These are phyloP conservation scores for Fragaria vesca DNA, from an alignment of 306 rosid species.

Conservation along the genomic window DNA sequence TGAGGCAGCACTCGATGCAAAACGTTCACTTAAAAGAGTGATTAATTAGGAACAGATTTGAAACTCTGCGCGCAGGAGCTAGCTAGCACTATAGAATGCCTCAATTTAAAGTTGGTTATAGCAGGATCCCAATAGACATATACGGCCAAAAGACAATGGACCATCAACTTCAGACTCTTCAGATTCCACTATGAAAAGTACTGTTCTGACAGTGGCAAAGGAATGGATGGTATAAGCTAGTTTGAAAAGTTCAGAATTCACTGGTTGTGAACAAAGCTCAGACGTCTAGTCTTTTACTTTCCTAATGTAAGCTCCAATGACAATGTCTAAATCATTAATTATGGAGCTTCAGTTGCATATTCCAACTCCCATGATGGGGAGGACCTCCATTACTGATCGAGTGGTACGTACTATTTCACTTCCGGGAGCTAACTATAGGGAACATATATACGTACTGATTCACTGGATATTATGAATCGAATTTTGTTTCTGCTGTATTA, in stretches of 20 bases:
- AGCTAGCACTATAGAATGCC: background rate
- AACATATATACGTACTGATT: background rate
- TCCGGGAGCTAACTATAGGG: background rate
- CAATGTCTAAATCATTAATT: background rate
- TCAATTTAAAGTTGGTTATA: background rate
- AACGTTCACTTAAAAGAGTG: background rate
- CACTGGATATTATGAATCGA: background rate
- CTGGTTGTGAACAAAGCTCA: background rate
- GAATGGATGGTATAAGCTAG: background rate
- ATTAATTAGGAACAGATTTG: background rate
- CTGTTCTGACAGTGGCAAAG: background rate
- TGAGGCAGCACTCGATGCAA: background rate
- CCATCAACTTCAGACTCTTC: background rate
- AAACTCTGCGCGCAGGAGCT: background rate
- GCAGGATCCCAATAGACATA: slow-evolving; percentile 22
- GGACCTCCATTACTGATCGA: background rate
- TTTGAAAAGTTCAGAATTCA: background rate
- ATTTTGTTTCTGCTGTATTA: too few relatives aligned
- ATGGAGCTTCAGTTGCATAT: background rate
- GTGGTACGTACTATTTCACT: too few relatives aligned
- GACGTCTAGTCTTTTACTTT: background rate
- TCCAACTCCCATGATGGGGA: background rate
- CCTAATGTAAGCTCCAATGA: background rate
- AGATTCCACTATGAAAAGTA: background rate
- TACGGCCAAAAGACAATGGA: background rate